Conservation (phyloP, 2,329 filamentous ascomycete genomes). For the Trichophyton simii region DNA sequence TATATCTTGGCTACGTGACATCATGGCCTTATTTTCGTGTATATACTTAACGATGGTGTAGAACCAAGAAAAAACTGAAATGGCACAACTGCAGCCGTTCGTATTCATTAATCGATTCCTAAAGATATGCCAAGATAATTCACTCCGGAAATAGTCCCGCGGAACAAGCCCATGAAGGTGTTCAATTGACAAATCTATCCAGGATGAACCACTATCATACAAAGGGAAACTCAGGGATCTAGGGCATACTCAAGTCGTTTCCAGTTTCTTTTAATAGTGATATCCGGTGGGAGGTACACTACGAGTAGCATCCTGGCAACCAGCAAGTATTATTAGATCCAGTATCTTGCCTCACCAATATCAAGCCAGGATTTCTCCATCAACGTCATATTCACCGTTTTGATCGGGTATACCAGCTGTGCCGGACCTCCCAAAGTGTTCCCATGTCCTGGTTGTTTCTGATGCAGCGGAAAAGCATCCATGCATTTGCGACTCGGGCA, state of each 20-base stretch:
- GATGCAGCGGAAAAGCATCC: conserved; percentile 33
- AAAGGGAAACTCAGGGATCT: background rate
- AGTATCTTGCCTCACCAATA: background rate
- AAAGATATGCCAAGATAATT: background rate
- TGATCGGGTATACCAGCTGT: conserved; percentile 26
- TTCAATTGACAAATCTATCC: background rate
- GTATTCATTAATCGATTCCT: background rate
- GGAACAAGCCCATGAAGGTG: background rate
- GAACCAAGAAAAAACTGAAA: background rate
- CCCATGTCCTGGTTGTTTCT: conserved; percentile 37
- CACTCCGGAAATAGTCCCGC: background rate
- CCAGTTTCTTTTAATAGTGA: too few relatives aligned
- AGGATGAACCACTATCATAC: background rate
- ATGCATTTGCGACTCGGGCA: conserved; percentile 27
- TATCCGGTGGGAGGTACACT: too few relatives aligned
- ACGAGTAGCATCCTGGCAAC: background rate
- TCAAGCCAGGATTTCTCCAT: background rate
- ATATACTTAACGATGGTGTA: background rate
- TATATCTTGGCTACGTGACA: background rate
- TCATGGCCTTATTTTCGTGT: background rate
- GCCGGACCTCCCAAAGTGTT: conserved; percentile 33
- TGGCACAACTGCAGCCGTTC: background rate
- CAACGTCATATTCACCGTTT: background rate
- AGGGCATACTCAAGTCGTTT: background rate
- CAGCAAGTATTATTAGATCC: background rate